These are phyloP conservation scores for Dactylellina haptotyla DNA, from an alignment of 2,329 filamentous ascomycete genomes.

Conservation along the genomic window DNA sequence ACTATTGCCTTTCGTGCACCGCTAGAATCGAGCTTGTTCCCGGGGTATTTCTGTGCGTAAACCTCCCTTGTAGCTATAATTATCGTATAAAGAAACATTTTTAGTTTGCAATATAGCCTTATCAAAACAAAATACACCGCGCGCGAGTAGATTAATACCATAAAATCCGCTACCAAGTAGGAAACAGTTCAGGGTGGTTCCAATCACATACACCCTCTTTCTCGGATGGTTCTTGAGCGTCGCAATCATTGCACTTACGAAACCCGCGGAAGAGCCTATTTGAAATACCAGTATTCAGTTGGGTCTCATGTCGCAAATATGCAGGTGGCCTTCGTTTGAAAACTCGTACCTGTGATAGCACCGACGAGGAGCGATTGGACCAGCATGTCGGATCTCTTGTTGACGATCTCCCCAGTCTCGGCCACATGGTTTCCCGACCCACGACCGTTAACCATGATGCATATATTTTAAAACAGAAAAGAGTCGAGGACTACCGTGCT, in stretches of 20 bases:
- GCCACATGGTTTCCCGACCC: too few relatives aligned
- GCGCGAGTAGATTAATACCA: conserved; percentile 13
- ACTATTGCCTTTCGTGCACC: conserved; percentile 11
- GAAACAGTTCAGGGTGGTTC: conserved; percentile 40
- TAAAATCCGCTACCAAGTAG: conserved; percentile 38
- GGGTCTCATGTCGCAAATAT: background rate
- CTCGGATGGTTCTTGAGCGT: conserved; percentile 33
- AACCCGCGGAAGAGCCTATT: conserved; percentile 33
- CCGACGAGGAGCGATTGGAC: conserved; percentile 1
- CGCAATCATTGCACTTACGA: conserved; percentile 35
- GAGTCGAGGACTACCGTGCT: too few relatives aligned
- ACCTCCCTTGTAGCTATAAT: conserved; percentile 31
- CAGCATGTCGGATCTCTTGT: background rate
- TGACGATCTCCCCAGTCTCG: background rate
- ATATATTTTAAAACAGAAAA: too few relatives aligned
- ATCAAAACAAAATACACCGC: background rate
- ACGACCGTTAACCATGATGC: too few relatives aligned
- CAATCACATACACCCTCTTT: conserved; percentile 31
- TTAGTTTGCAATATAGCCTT: background rate
- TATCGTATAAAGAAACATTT: background rate
- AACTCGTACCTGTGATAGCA: conserved; percentile 10
- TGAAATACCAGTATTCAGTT: background rate
- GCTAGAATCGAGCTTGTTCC: background rate
- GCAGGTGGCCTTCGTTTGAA: background rate
- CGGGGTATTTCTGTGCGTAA: conserved; percentile 16